A percentile compares a stretch with the other conserved stretches of the same genome.
Evolutionary conservation across 441 rosid genomes (phyloP).

Genomic region (Metrosideros polymorpha): DNA sequence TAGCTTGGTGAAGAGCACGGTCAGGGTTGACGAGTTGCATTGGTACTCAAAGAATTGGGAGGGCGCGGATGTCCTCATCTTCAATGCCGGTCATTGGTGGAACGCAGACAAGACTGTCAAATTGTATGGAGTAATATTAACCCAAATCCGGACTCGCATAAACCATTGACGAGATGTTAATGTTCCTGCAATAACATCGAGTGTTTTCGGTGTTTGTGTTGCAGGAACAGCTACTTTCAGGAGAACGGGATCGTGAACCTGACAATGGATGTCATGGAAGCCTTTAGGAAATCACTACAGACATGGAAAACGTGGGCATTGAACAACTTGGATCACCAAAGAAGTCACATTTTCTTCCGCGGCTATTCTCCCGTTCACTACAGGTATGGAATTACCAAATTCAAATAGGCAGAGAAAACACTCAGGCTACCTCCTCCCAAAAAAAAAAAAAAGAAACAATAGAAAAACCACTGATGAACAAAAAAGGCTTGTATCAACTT

Average conservation of each 20-base stretch:
- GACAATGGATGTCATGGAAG: constrained; percentile 65
- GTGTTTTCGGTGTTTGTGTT: background rate
- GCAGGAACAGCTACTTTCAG: constrained; percentile 69
- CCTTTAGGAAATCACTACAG: constrained; percentile 54
- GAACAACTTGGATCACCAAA: constrained; percentile 33
- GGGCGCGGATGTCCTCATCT: constrained; percentile 62
- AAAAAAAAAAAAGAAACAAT: background rate
- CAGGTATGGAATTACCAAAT: constrained; percentile 23
- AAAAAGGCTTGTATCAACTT: background rate
- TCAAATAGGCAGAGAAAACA: background rate
- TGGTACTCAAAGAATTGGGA: constrained; percentile 61
- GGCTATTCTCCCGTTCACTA: constrained; percentile 80
- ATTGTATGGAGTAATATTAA: constrained; percentile 20
- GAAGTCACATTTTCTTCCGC: constrained; percentile 56
- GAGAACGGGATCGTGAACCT: constrained; percentile 53
- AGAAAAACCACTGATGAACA: background rate
- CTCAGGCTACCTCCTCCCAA: background rate
- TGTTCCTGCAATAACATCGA: background rate
- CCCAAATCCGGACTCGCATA: background rate
- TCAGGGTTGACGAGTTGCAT: constrained; percentile 55
- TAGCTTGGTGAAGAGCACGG: constrained; percentile 20
- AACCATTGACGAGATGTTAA: background rate
- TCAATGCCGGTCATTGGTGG: constrained; percentile 94
- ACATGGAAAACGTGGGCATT: constrained; percentile 62
- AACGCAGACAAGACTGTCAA: constrained; percentile 52